phyloP scores from a whole-genome alignment of 2,329 filamentous ascomycete species.

The Setomelanomma holmii region DNA sequence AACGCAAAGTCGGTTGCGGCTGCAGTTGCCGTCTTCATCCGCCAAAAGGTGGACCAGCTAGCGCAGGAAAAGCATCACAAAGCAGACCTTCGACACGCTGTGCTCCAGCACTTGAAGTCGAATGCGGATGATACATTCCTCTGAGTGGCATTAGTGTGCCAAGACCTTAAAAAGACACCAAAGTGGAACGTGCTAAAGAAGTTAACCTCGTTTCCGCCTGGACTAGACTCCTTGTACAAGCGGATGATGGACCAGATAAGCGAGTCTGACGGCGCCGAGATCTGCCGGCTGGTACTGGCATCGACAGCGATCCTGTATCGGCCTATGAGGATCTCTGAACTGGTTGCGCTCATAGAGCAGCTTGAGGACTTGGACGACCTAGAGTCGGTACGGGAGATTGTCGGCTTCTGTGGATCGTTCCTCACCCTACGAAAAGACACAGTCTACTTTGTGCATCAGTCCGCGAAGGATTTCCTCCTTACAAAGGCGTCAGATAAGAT shows the following conservation, averaged over 20 bases:
- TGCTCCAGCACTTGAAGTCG: constrained; percentile 25
- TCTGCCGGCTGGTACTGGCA: constrained; percentile 49
- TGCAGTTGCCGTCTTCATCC: constrained; percentile 50
- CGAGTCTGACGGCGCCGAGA: constrained; percentile 29
- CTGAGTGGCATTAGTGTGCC: constrained; percentile 40
- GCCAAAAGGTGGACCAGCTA: constrained; percentile 41
- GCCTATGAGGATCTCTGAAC: constrained; percentile 48
- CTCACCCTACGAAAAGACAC: constrained; percentile 11
- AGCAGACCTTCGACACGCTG: constrained; percentile 43
- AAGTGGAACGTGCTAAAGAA: constrained; percentile 18
- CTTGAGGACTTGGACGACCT: constrained; percentile 12
- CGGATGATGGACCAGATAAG: constrained; percentile 50
- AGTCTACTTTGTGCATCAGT: constrained; percentile 51
- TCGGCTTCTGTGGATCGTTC: constrained; percentile 18
- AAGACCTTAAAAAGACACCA: constrained; percentile 35
- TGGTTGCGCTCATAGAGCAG: constrained; percentile 31
- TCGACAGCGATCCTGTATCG: constrained; percentile 40
- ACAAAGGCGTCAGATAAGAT: constrained; percentile 27
- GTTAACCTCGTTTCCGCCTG: constrained; percentile 42
- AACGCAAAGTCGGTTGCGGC: constrained; percentile 43
- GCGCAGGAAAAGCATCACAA: constrained; percentile 36
- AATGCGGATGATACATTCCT: constrained; percentile 51
- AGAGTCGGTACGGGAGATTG: constrained; percentile 24
- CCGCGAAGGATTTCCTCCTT: constrained; percentile 53
- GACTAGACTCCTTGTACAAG: constrained; percentile 49